Conservation (phyloP, 2,329 filamentous ascomycete species). For the Hypoxylon sp. region DNA sequence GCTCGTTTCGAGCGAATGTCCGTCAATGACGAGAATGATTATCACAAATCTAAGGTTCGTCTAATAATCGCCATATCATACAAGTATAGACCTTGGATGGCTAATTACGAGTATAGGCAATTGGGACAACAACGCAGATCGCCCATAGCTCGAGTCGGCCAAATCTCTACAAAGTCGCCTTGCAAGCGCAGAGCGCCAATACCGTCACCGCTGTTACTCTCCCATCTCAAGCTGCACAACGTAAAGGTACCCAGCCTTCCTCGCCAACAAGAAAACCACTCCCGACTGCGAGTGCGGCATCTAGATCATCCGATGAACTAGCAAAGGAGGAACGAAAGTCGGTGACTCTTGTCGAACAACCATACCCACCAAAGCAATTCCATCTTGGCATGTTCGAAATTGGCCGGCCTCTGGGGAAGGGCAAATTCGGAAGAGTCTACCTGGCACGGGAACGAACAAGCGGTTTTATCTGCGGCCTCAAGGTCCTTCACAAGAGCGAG, state of each 20-base stretch:
- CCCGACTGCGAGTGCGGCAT: constrained; percentile 58
- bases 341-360: constrained; percentile 69
- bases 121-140: constrained; percentile 60
- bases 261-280: constrained; percentile 69
- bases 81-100: constrained; percentile 63
- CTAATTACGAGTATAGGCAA: constrained; percentile 59
- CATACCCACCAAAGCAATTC: constrained; percentile 74
- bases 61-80: constrained; percentile 55
- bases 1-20: constrained; percentile 90
- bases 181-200: constrained; percentile 82
- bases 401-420: constrained; percentile 86
- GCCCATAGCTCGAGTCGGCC: constrained; percentile 74
- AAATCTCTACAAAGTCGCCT: constrained; percentile 87
- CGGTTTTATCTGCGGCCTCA: constrained; percentile 88
- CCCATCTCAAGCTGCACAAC: constrained; percentile 75
- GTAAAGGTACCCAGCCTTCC: constrained; percentile 61
- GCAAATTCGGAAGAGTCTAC: constrained; percentile 90
- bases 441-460: constrained; percentile 83
- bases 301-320: constrained; percentile 64
- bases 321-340: constrained; percentile 66
- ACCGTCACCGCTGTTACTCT: constrained; percentile 74
- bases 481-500: constrained; percentile 88
- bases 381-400: constrained; percentile 97
- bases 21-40: constrained; percentile 90
- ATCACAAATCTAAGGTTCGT: constrained; percentile 83